A percentile compares a stretch with the other conserved stretches of the same genome.
Evolutionary conservation across 495 filamentous ascomycete species (phyloP).

Genomic region (Aspergillus nidulans): DNA sequence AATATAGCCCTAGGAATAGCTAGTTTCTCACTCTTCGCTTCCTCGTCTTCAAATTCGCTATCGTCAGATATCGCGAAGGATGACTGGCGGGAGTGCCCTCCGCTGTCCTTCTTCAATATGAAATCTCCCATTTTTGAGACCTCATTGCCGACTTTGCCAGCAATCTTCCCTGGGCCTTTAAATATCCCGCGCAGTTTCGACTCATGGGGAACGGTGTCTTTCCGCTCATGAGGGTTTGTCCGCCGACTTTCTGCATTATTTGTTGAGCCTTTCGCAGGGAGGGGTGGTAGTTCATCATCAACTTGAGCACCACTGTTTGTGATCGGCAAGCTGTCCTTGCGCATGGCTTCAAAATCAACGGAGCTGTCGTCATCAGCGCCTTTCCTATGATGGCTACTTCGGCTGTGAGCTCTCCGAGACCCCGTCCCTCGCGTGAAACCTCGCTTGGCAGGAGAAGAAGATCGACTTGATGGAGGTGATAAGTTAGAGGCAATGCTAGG

Average conservation of each 20-base stretch:
- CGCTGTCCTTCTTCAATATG: slow-evolving; percentile 47
- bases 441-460: slow-evolving; percentile 47
- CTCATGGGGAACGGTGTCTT: slow-evolving; percentile 26
- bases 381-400: slow-evolving; percentile 33
- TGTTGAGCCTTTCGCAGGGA: slow-evolving; percentile 28
- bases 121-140: slow-evolving; percentile 55
- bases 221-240: slow-evolving; percentile 21
- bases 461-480: slow-evolving; percentile 50
- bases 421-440: slow-evolving; percentile 41
- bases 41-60: slow-evolving; percentile 42
- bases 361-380: slow-evolving; percentile 24
- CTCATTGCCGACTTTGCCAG: slow-evolving; percentile 51
- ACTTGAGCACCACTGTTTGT: slow-evolving; percentile 15
- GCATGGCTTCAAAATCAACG: slow-evolving; percentile 16
- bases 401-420: slow-evolving; percentile 41
- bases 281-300: slow-evolving; percentile 29
- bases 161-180: slow-evolving; percentile 50
- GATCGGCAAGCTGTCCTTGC: slow-evolving; percentile 15
- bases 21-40: slow-evolving; percentile 26
- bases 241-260: slow-evolving; percentile 26
- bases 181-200: slow-evolving; percentile 49
- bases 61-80: slow-evolving; percentile 41
- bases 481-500: slow-evolving; percentile 56
- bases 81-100: slow-evolving; percentile 30
- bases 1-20: slow-evolving; percentile 25